Conservation (phyloP, 176 grass and related monocot genomes). For the Pharus latifolius region DNA sequence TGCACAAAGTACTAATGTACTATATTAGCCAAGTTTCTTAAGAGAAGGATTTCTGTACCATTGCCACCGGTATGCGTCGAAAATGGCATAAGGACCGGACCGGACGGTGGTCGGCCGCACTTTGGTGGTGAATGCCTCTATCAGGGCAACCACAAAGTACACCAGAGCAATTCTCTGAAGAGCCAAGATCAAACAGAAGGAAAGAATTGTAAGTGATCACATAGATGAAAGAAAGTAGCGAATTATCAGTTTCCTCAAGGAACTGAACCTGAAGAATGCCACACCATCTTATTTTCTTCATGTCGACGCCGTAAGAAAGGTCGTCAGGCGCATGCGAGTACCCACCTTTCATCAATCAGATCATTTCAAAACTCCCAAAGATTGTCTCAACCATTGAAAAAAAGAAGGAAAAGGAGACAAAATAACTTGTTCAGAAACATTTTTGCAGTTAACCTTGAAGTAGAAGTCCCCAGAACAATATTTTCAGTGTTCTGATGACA, state of each 20-base stretch:
- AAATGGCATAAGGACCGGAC: constrained; percentile 35
- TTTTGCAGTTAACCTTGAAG: constrained; percentile 48
- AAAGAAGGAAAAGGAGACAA: not conserved
- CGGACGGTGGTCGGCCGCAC: constrained; percentile 17
- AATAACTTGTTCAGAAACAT: not conserved
- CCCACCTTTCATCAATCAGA: constrained; percentile 37
- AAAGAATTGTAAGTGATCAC: not conserved
- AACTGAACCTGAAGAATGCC: constrained; percentile 69
- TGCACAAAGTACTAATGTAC: not conserved
- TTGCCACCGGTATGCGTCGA: constrained; percentile 45
- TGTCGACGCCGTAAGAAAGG: constrained; percentile 73
- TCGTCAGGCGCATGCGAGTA: constrained; percentile 72
- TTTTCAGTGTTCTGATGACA: constrained; percentile 44
- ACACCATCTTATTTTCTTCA: constrained; percentile 67
- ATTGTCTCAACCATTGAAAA: not conserved
- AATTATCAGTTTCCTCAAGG: not conserved
- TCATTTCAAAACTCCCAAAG: not conserved
- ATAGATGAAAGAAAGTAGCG: not conserved
- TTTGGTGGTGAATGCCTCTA: constrained; percentile 43
- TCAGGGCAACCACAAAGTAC: constrained; percentile 56
- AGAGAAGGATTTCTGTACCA: constrained; percentile 26
- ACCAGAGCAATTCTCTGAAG: constrained; percentile 66
- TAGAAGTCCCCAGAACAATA: constrained; percentile 67
- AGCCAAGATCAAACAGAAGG: not conserved
- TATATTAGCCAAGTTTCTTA: not conserved